Percentiles rank a stretch among this genome's conserved stretches.
These are phyloP conservation scores for Thalassiosira exigua DNA, from an alignment of 352 stramenopile species.

Conservation along the genomic window DNA sequence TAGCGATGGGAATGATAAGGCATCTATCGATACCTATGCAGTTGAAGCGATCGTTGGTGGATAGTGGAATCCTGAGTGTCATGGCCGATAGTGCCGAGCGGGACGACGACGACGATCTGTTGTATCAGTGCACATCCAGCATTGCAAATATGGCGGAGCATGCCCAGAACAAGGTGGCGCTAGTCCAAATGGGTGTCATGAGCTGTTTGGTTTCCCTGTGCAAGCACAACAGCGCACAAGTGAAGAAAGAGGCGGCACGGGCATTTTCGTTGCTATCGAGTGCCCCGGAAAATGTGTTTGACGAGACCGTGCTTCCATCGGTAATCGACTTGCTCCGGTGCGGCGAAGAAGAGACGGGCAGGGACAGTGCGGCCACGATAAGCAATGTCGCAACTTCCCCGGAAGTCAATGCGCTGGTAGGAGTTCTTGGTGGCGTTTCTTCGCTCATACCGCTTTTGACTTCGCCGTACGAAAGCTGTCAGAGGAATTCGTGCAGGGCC, in stretches of 20 bases:
- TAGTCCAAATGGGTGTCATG: constrained; percentile 88
- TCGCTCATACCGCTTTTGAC: constrained; percentile 87
- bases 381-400: constrained; percentile 92
- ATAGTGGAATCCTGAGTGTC: constrained; percentile 72
- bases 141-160: constrained; percentile 93
- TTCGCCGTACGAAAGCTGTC: constrained; percentile 63
- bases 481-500: constrained; percentile 88
- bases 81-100: constrained; percentile 43
- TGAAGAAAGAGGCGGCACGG: constrained; percentile 86
- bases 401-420: constrained; percentile 91
- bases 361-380: constrained; percentile 91
- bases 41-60: constrained; percentile 78
- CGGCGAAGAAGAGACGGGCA: constrained; percentile 77
- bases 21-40: constrained; percentile 88
- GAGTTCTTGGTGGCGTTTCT: constrained; percentile 87
- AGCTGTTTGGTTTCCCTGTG: constrained; percentile 83
- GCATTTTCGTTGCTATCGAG: constrained; percentile 91
- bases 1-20: constrained; percentile 89
- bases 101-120: constrained; percentile 85
- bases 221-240: constrained; percentile 78
- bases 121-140: constrained; percentile 89
- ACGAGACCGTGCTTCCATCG: constrained; percentile 70
- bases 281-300: constrained; percentile 92
- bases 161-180: constrained; percentile 88
- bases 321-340: constrained; percentile 84